Conservation (phyloP, 257 asterid species). For the Buddleja alternifolia region DNA sequence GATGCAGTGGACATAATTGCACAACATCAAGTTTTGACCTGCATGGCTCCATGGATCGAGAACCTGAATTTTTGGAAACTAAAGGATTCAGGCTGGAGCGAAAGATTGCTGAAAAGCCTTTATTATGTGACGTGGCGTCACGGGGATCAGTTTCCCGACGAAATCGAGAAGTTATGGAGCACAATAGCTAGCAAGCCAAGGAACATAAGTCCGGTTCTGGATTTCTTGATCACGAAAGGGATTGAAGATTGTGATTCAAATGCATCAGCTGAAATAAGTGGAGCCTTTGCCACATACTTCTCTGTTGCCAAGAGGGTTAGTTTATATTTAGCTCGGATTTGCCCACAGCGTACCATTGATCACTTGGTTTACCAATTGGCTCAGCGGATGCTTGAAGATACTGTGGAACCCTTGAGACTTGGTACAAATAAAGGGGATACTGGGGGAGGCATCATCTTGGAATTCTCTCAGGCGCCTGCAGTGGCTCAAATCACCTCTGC, state of each 20-base stretch:
- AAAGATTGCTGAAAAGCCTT: conserved; percentile 88
- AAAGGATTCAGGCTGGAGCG: conserved; percentile 98
- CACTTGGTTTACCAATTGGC: conserved; percentile 99
- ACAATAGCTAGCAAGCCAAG: conserved; percentile 97
- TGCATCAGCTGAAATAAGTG: conserved; percentile 98
- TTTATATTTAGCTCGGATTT: conserved; percentile 92
- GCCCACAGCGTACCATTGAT: conserved; percentile 98
- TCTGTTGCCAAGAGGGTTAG: conserved; percentile 98
- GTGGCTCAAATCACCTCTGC: conserved; percentile 76
- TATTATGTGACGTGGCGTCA: conserved; percentile 98
- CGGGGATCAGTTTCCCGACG: conserved; percentile 99
- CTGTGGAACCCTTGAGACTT: conserved; percentile 71
- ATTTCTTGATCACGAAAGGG: conserved; percentile 95
- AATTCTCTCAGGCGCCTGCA: conserved; percentile 92
- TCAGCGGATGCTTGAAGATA: conserved; percentile 98
- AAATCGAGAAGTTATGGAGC: conserved; percentile 99
- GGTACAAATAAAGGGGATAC: conserved; percentile 71
- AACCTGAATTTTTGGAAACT: conserved; percentile 98
- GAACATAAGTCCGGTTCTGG: conserved; percentile 94
- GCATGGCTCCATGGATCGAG: conserved; percentile 99
- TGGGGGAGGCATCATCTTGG: conserved; percentile 72
- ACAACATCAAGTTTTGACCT: conserved; percentile 97
- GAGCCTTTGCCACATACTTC: conserved; percentile 98
- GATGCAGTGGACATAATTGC: conserved; percentile 99
- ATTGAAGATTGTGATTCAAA: conserved; percentile 99